Evolutionary conservation across 805 yeast genomes (phyloP), one percentile per base, ranked within the genome.

Genomic region (Vanderwaltozyma polyspora): DNA sequence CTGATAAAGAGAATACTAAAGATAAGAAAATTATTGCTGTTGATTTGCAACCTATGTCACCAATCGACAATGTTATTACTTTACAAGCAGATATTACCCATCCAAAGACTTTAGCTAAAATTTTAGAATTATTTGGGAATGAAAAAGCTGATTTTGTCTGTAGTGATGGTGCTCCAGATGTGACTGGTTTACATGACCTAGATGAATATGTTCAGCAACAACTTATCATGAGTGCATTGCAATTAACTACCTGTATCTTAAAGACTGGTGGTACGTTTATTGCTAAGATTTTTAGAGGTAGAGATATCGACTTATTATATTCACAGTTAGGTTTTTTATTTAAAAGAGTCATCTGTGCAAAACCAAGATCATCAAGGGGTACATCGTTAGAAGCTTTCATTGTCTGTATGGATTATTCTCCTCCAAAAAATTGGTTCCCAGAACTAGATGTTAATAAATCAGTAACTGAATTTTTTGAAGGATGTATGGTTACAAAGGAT

Each of bases 111-210:
- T 66, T 91, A 34, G 69, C 70, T 25, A 70, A 67, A 48, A 91
- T 91, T 29, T 59, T 83, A 45, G 79, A 77, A 23, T 69, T 80
- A 27, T 91, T 91, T 63, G 94, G 83, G 16, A 95, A 95, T 26
- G 83, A 83, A 45, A 77, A 81, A 36, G 97, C 97, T 0, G 98
- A 91, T 57, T 80, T 89, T 54, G 95, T 91, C 1, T 85, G 95
- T 49, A 79, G 94, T 49, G 97, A 91, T 57, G 98, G 98, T 37
- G 98, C 98, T 0, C 98, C 98, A 2, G 98, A 91, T 60, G 98
- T 91, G 16, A 91, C 98, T 0, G 98, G 98, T 1, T 60, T 91
- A 33, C 98, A 91, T 55, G 98, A 91, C 59, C 64, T 91, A 39
- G 98, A 91, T 57, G 98, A 91, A 58, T 91, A 89, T 54, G 82